Base-by-base conservation (phyloP, 1,139 yeast genomes). In the Candida sojae region DNA sequence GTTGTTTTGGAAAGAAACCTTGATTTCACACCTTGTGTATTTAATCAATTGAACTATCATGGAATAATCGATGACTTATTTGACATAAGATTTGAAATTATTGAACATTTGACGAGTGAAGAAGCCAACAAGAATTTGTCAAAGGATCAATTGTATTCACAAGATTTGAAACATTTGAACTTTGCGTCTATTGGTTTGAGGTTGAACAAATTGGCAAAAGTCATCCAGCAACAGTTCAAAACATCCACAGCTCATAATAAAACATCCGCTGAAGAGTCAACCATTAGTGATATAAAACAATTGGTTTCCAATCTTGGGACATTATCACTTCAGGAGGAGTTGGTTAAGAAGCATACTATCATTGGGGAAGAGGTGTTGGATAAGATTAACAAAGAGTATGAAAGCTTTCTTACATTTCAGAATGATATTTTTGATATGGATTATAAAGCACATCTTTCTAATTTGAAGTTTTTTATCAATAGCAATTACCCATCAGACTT, bases 41-140 rank as follows among this genome's bases (percentile, higher is more conserved):
- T 90, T 52, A 82, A 84, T 33, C 97, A 93, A 59, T 68, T 91
- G 56, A 88, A 90, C 2, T 93, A 92, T 61, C 77, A 82, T 33
- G 99, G 99, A 0, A 71, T 93, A 11, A 72, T 91, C 23, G 92
- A 89, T 61, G 97, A 91, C 60, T 65, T 84, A 25, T 75, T 83
- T 57, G 71, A 79, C 2, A 66, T 83, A 29, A 79, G 81, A 45
- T 70, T 75, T 40, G 71, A 81, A 8, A 67, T 71, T 28, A 56
- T 77, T 8, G 68, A 73, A 3, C 56, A 63, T 7, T 56, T 65
- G 7, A 69, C 59, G 6, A 61, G 58, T 13, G 58, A 54, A 12
- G 48, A 50, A 3, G 45, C 49, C 5, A 45, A 52, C 10, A 57
- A 56, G 33, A 42, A 52, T 23, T 58, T 57, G 37, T 39, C 60